These are phyloP conservation scores for Vanilla planifolia DNA, from an alignment of 106 monocot genomes.

Conservation along the genomic window DNA sequence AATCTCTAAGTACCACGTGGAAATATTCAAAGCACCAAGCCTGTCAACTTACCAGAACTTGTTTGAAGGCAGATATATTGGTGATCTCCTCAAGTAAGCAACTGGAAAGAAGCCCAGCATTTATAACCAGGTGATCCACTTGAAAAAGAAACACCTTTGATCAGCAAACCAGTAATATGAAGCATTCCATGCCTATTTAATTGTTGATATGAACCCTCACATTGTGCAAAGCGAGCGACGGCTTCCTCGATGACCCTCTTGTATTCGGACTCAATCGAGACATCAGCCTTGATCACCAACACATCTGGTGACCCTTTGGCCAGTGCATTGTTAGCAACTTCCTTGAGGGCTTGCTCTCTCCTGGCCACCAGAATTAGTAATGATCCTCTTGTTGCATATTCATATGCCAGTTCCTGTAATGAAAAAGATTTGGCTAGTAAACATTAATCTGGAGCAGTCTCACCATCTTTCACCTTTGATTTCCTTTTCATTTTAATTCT, in stretches of 20 bases:
- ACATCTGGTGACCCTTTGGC: constrained; percentile 40
- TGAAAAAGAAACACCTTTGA: constrained; percentile 8
- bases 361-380: constrained; percentile 53
- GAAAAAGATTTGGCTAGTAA: constrained; percentile 1
- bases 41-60: constrained; percentile 50
- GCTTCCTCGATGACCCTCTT: constrained; percentile 42
- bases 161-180: not conserved
- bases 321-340: constrained; percentile 31
- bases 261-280: constrained; percentile 31
- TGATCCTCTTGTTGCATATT: constrained; percentile 67
- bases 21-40: no score
- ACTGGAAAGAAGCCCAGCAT: constrained; percentile 50
- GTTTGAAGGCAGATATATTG: constrained; percentile 59
- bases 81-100: constrained; percentile 63
- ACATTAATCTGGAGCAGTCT: no score
- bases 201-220: constrained; percentile 4
- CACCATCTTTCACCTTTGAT: no score
- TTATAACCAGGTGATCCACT: constrained; percentile 58
- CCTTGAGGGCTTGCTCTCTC: constrained; percentile 29
- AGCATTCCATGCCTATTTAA: no score
- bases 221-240: constrained; percentile 39
- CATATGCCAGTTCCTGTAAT: constrained; percentile 61
- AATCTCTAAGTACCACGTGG: no score
- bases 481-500: no score
- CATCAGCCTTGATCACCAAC: constrained; percentile 38